A percentile compares a stretch with the other conserved stretches of the same genome.
Conservation (phyloP, 2,329 filamentous ascomycete genomes). For the Neofusicoccum sp. region DNA sequence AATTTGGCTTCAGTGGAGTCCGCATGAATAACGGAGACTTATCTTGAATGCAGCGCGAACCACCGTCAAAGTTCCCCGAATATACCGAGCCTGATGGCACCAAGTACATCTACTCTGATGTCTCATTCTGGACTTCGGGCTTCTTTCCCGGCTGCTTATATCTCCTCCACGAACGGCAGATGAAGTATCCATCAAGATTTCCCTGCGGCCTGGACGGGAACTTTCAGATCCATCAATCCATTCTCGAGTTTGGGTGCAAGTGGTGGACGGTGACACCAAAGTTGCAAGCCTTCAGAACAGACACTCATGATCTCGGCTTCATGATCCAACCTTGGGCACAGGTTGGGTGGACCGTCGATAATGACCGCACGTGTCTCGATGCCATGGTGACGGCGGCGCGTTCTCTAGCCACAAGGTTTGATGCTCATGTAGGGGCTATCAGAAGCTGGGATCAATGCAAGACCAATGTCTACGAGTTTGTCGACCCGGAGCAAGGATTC, state of each 20-base stretch:
- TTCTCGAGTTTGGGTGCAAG: slow-evolving; percentile 36
- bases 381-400: slow-evolving; percentile 40
- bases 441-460: slow-evolving; percentile 50
- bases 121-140: slow-evolving; percentile 52
- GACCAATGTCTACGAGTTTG: slow-evolving; percentile 44
- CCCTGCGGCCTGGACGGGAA: slow-evolving; percentile 18
- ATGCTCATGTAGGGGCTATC: slow-evolving; percentile 39
- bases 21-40: background rate
- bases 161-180: slow-evolving; percentile 41
- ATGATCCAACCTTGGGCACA: slow-evolving; percentile 47
- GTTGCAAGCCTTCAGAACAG: slow-evolving; percentile 36
- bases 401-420: slow-evolving; percentile 43
- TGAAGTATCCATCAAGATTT: slow-evolving; percentile 30
- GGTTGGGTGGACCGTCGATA: slow-evolving; percentile 43
- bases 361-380: slow-evolving; percentile 39
- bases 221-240: background rate
- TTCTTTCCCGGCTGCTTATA: slow-evolving; percentile 54
- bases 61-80: slow-evolving; percentile 37
- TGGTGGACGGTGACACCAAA: slow-evolving; percentile 49
- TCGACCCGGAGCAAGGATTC: slow-evolving; percentile 41
- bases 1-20: too few species aligned
- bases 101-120: slow-evolving; percentile 44
- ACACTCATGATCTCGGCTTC: slow-evolving; percentile 50
- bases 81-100: slow-evolving; percentile 42
- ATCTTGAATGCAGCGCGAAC: background rate